Base-by-base conservation (phyloP, 176 grass and related monocot species). In the Rhynchospora tenuis region DNA sequence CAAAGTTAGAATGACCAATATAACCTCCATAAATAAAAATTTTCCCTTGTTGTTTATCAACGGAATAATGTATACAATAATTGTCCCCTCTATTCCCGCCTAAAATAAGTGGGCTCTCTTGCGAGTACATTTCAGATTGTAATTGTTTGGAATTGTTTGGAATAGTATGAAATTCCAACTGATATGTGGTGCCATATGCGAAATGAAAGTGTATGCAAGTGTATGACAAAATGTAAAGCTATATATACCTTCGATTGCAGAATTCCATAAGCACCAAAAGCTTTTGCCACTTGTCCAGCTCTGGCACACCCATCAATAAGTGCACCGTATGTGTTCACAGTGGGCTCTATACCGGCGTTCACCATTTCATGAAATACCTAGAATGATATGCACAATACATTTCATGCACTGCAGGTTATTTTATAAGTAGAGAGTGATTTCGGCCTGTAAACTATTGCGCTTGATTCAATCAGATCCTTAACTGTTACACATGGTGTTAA, bases 281-380 rank as follows among this genome's bases (percentile, higher is more conserved):
- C 95, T 94, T 98, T 98, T 68, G 95, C 95, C 67, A 98, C 89
- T 81, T 98, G 95, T 77, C 95, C 90, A 89, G 90, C 88, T 89
- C 83, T 94, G 66, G 92, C 95, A 90, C 95, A 98, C 12, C 95
- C 95, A 93, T 98, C 90, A 84, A 98, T 98, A 38, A 98, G 84
- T 51, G 95, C 95, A 31, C 95, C 89, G 61, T 98, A 98, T 75
- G 95, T 98, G 44, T 98, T 94, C 57, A 90, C 89, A 93, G 92
- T 98, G 85, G 95, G 95, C 57, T 94, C 92, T 73, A 98, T 88
- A 82, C 90, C 92, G 78, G 90, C 89, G 93, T 84, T 93, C 15
- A 98, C 89, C 95, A 98, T 98, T 87, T 98, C 95, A 93, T 98
- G 92, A 85, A 98, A 98, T 75, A 93, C 89, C 95, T 98, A 87